Conservation (phyloP, 139 green algal genomes). For the Tetradesmus lagerheimii region DNA sequence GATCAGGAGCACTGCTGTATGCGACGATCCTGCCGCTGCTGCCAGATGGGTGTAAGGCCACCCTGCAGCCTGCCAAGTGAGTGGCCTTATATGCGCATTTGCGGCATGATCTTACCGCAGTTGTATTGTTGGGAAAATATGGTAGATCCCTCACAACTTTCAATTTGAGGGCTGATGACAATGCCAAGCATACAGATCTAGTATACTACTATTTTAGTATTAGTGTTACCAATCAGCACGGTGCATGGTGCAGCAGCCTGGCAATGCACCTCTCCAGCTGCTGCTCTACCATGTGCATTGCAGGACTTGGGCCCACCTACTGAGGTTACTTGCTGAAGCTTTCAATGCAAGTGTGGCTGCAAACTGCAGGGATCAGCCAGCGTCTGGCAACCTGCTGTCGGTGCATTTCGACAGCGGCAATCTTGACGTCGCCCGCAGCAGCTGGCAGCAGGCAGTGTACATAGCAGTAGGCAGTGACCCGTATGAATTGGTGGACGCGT, state of each 20-base stretch:
- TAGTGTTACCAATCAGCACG: not conserved
- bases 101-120: too few relatives aligned
- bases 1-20: not conserved
- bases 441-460: constrained; percentile 37
- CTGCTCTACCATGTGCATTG: too few relatives aligned
- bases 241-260: not conserved
- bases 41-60: constrained; percentile 18
- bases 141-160: too few relatives aligned
- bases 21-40: constrained; percentile 7
- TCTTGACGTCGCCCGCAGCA: not conserved
- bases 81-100: not conserved
- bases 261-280: not conserved
- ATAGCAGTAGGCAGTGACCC: constrained; percentile 53
- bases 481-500: constrained; percentile 61
- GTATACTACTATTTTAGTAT: too few relatives aligned
- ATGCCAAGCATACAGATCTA: too few relatives aligned
- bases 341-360: too few relatives aligned
- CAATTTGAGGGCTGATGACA: too few relatives aligned
- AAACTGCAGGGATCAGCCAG: not conserved
- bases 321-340: too few relatives aligned
- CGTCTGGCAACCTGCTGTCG: not conserved
- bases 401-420: constrained; percentile 46
- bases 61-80: constrained; percentile 30
- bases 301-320: too few relatives aligned
- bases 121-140: too few relatives aligned